A percentile compares a stretch with the other conserved stretches of the same genome.
These are phyloP conservation scores for Diutina rugosa DNA, from an alignment of 1,139 yeast genomes.

Conservation along the genomic window DNA sequence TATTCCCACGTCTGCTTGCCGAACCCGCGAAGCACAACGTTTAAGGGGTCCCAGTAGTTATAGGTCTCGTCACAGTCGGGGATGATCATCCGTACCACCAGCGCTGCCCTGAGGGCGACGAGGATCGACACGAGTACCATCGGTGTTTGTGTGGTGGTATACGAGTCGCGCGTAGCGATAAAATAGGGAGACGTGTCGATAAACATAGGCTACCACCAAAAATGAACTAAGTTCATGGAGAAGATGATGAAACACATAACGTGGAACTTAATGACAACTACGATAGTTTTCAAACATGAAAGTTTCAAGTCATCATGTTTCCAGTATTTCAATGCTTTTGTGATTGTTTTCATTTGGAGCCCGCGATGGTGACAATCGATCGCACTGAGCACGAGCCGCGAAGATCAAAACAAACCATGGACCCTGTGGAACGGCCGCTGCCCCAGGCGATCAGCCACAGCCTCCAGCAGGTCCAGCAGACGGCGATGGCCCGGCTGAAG, in stretches of 20 bases:
- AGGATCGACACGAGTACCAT: constrained; percentile 11
- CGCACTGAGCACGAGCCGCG: not conserved
- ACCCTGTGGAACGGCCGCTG: not conserved
- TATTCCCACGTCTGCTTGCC: constrained; percentile 97
- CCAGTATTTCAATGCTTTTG: too few species aligned
- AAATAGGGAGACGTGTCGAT: not conserved
- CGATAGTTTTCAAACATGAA: too few species aligned
- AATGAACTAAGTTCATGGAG: too few species aligned
- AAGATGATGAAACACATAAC: too few species aligned
- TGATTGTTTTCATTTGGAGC: not conserved
- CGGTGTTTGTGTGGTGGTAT: not conserved
- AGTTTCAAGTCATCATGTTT: too few species aligned
- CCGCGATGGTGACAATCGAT: not conserved
- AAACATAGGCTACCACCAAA: too few species aligned
- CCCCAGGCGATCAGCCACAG: not conserved
- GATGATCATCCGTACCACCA: constrained; percentile 48
- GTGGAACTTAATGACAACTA: too few species aligned
- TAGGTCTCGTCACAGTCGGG: constrained; percentile 71
- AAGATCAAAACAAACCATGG: not conserved
- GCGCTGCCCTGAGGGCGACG: constrained; percentile 26
- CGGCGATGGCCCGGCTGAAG: not conserved
- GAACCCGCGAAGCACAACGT: constrained; percentile 61
- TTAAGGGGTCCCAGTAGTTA: constrained; percentile 92
- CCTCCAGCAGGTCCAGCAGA: not conserved
- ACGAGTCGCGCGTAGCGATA: not conserved